A percentile compares a stretch with the other conserved stretches of the same genome.
Evolutionary conservation across 2,329 filamentous ascomycete genomes (phyloP).

Genomic region (Juglanconis juglandina): DNA sequence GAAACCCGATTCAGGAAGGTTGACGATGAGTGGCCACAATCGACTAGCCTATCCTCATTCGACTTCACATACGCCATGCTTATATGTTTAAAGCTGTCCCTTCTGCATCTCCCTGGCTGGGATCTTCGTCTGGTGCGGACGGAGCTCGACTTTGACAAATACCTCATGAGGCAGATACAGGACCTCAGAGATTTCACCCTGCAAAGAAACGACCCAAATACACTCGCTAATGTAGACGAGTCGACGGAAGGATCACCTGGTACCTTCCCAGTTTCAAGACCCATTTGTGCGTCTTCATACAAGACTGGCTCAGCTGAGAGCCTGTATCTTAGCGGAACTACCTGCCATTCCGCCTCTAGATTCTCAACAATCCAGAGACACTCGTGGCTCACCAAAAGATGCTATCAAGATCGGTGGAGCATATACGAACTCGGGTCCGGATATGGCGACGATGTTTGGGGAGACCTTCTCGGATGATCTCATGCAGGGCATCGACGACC

Average conservation of each 20-base stretch:
- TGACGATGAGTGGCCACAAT: conserved; percentile 32
- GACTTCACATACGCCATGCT: conserved; percentile 47
- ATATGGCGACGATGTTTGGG: neutral
- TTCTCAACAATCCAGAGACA: neutral
- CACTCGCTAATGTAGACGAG: conserved; percentile 29
- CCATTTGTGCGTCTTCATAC: conserved; percentile 5
- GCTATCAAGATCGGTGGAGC: neutral
- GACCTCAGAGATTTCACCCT: conserved; percentile 29
- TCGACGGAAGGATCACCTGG: neutral
- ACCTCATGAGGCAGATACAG: conserved; percentile 28
- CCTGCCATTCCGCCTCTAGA: conserved; percentile 3
- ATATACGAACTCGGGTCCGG: neutral
- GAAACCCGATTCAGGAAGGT: conserved; percentile 23
- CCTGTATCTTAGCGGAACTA: conserved; percentile 6
- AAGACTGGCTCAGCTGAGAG: conserved; percentile 7
- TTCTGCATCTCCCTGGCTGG: conserved; percentile 44
- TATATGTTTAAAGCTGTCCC: conserved; percentile 44
- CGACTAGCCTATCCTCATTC: conserved; percentile 41
- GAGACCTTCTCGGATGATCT: neutral
- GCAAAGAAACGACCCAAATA: conserved; percentile 17
- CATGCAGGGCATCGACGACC: conserved; percentile 8
- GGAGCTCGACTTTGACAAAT: conserved; percentile 33
- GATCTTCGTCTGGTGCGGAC: conserved; percentile 34
- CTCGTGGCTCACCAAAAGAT: neutral
- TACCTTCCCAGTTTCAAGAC: neutral